Conservation (phyloP, 2,329 filamentous ascomycete species). For the Fusarium sp. region DNA sequence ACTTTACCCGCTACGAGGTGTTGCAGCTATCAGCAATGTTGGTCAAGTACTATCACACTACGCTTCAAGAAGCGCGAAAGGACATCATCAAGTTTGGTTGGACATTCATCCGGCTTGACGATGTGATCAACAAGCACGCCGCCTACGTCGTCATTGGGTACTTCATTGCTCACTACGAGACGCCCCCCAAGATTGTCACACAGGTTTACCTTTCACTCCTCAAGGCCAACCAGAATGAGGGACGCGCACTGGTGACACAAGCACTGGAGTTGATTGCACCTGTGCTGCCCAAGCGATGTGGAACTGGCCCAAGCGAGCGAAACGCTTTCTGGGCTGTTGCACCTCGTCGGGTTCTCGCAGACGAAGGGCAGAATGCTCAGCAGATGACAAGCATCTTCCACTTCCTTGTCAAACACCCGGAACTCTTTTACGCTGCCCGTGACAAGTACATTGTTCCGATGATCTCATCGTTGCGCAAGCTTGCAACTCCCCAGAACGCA, state of each 20-base stretch:
- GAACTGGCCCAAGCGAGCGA: conserved; percentile 73
- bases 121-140: conserved; percentile 98
- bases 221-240: conserved; percentile 95
- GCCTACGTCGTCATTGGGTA: conserved; percentile 97
- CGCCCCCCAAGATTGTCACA: conserved; percentile 92
- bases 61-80: conserved; percentile 91
- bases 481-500: conserved; percentile 83
- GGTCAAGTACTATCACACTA: conserved; percentile 91
- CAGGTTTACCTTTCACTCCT: conserved; percentile 94
- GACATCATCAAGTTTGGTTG: conserved; percentile 99
- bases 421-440: conserved; percentile 93
- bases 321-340: conserved; percentile 90
- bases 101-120: conserved; percentile 98
- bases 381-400: conserved; percentile 98
- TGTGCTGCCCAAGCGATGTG: conserved; percentile 87
- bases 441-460: conserved; percentile 93
- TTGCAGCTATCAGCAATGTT: conserved; percentile 94
- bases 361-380: conserved; percentile 94
- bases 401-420: conserved; percentile 91
- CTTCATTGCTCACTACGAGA: conserved; percentile 97
- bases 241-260: conserved; percentile 90
- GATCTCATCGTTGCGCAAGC: conserved; percentile 88
- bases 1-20: conserved; percentile 95
- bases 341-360: conserved; percentile 88
- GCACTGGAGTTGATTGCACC: conserved; percentile 96